Base-by-base conservation (phyloP, 2,329 filamentous ascomycete genomes). In the Cercospora sojina region DNA sequence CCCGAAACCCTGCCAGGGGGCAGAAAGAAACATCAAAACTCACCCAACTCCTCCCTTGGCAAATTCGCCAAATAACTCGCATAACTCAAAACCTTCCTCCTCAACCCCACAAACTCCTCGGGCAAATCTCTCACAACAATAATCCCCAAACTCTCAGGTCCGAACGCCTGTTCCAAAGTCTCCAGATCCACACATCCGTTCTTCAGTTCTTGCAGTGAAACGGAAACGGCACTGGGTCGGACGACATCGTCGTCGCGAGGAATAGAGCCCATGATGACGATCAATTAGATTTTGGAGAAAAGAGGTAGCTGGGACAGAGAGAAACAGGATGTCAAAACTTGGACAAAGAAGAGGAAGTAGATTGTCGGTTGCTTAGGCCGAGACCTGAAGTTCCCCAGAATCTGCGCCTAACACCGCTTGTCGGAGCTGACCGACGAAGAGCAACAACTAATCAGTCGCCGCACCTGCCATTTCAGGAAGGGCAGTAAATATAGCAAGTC, bases 51-150 rank as follows among this genome's bases (percentile, higher is more conserved):
- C 13, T 86, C 80, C 27, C 85, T 80, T 5, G 92, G 86, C 4
- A 98, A 84, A 70, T 93, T 93, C 35, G 91, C 95, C 43, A 98
- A 87, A 76, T 96, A 95, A 0, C 92, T 96, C 3, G 93, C 88
- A 77, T 95, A 95, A 0, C 92, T 95, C 6, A 99, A 84, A 2
- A 96, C 85, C 67, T 86, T 86, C 66, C 86, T 86, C 67, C 95
- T 87, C 51, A 97, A 81, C n/a, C 85, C 80, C 13, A 85, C 79
- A 74, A 96, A 99, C 61, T 87, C 83, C 5, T 84, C 69, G 0
- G 93, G 91, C 0, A 98, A 86, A 76, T 93, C 91, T 76, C 91
- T 92, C 57, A 99, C 93, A n/a, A 98, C 83, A 64, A 99, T 89
- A 61, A 99, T 97, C 0, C 95, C 95, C 12, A 98, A 83, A 2